These are phyloP conservation scores for Hirschioporus abietinus DNA, from an alignment of 768 basidiomycete genomes.

Conservation along the genomic window DNA sequence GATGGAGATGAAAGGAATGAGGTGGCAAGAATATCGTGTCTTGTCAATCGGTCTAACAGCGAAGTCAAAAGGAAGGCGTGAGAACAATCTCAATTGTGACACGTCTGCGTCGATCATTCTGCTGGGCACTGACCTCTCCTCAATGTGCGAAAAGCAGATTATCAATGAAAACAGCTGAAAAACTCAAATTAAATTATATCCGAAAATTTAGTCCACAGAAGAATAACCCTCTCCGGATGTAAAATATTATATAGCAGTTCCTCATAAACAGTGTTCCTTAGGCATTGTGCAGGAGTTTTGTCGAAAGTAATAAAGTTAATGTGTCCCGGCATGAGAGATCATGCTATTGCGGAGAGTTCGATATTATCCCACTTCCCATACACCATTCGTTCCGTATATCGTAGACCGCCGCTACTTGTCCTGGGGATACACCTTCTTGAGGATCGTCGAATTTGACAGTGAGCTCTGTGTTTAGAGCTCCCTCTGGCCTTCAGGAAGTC, in stretches of 20 bases:
- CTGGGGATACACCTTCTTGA: slow-evolving; percentile 65
- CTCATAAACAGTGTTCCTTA: too few relatives aligned
- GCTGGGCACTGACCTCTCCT: too few relatives aligned
- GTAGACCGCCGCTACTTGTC: slow-evolving; percentile 77
- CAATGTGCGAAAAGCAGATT: too few relatives aligned
- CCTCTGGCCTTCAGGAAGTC: slow-evolving; percentile 18
- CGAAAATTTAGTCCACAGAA: too few relatives aligned
- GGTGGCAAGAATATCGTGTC: neutral
- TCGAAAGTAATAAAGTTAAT: neutral
- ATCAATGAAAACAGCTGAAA: too few relatives aligned
- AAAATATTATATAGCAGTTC: too few relatives aligned
- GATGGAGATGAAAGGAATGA: neutral
- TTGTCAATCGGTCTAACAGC: neutral
- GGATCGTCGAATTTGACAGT: slow-evolving; percentile 50
- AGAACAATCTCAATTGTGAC: neutral
- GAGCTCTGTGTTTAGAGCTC: slow-evolving; percentile 24
- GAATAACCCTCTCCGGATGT: too few relatives aligned
- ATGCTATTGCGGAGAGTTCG: slow-evolving; percentile 12
- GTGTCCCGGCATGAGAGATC: neutral
- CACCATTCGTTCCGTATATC: slow-evolving; percentile 58
- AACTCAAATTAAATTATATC: too few relatives aligned
- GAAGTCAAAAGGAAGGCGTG: neutral
- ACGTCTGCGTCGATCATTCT: neutral
- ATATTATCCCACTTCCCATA: slow-evolving; percentile 76
- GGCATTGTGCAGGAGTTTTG: too few relatives aligned